Conservation (phyloP, 148 eudicot species). For the Suaeda aralocaspica region DNA sequence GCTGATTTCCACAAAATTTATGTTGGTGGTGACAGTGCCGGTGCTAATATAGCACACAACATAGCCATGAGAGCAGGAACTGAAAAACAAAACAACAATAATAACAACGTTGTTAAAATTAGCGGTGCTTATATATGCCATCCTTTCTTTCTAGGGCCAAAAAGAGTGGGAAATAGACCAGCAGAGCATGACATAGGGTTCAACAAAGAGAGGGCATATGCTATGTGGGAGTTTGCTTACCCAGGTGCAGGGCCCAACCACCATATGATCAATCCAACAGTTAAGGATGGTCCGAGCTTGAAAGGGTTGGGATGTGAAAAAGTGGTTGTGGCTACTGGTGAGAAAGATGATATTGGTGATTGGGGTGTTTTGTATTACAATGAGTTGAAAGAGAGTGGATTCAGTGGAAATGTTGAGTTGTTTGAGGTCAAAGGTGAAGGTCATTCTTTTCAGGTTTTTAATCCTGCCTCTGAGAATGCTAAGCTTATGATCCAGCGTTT, state of each 20-base stretch:
- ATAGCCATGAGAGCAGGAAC: constrained; percentile 33
- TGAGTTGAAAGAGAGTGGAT: constrained; percentile 6
- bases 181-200: background rate
- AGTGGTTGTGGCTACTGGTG: background rate
- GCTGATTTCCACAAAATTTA: constrained; percentile 36
- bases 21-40: constrained; percentile 53
- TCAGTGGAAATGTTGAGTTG: background rate
- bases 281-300: constrained; percentile 2
- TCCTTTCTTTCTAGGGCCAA: constrained; percentile 20
- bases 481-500: constrained; percentile 1
- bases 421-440: constrained; percentile 4
- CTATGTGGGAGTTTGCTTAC: background rate
- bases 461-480: background rate
- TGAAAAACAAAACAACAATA: constrained; percentile 3
- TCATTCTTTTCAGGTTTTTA: background rate
- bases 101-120: constrained; percentile 21
- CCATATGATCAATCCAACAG: background rate
- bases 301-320: background rate
- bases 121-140: constrained; percentile 27
- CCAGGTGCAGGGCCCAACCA: background rate
- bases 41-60: constrained; percentile 56
- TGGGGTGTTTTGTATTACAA: constrained; percentile 5
- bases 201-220: background rate
- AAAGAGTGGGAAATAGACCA: background rate
- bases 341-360: constrained; percentile 1